Evolutionary conservation across 768 basidiomycete genomes (phyloP).

Genomic region (Sarcodon sp.): DNA sequence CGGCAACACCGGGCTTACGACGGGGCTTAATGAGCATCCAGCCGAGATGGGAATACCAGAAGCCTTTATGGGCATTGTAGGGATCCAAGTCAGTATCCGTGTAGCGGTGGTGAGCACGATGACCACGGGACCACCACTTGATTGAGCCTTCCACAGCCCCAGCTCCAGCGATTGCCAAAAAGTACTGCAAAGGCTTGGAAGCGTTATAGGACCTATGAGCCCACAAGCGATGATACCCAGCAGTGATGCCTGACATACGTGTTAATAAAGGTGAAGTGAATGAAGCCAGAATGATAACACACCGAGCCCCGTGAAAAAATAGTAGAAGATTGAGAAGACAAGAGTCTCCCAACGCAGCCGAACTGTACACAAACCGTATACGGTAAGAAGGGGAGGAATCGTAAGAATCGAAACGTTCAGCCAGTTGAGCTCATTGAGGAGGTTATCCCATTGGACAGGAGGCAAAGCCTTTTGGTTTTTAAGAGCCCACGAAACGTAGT

Average conservation of each 20-base stretch:
- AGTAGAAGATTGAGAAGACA: constrained; percentile 53
- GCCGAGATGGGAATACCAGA: constrained; percentile 78
- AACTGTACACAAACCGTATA: constrained; percentile 60
- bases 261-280: constrained; percentile 16
- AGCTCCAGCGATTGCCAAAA: constrained; percentile 73
- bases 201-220: constrained; percentile 95
- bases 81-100: constrained; percentile 96
- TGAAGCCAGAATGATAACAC: constrained; percentile 19
- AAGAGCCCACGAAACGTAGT: constrained; percentile 44
- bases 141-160: constrained; percentile 96
- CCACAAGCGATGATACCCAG: constrained; percentile 96
- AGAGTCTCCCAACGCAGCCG: constrained; percentile 63
- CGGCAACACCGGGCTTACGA: constrained; percentile 80
- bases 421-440: constrained; percentile 50
- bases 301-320: constrained; percentile 78
- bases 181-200: constrained; percentile 71
- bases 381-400: constrained; percentile 58
- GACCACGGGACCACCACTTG: constrained; percentile 97
- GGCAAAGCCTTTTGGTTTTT: constrained; percentile 34
- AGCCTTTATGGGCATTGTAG: constrained; percentile 85
- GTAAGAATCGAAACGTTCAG: constrained; percentile 61
- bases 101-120: constrained; percentile 95
- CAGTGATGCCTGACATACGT: constrained; percentile 55
- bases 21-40: constrained; percentile 94
- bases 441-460: constrained; percentile 30